phyloP scores from a whole-genome alignment of 2,329 filamentous ascomycete species.

The Lomentospora prolificans region DNA sequence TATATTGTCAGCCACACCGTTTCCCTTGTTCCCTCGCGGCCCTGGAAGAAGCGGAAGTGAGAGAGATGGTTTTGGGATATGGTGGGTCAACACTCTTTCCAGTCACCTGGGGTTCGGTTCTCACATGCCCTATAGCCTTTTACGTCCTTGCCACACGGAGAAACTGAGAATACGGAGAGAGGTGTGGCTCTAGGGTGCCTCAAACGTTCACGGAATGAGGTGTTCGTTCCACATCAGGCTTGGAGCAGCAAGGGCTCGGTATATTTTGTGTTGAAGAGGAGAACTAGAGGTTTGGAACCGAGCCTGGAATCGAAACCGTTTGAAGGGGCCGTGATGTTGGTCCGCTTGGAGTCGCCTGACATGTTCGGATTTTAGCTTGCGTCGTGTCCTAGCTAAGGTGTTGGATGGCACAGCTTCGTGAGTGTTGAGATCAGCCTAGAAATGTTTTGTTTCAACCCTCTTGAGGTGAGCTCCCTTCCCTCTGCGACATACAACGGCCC shows the following conservation, averaged over 20 bases:
- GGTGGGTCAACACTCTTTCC: background rate
- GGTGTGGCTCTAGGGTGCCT: background rate
- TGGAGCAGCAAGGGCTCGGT: background rate
- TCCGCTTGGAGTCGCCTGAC: too few relatives aligned
- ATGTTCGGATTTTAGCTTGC: background rate
- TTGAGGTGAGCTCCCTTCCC: background rate
- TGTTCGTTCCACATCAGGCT: background rate
- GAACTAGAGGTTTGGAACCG: background rate
- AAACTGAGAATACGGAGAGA: too few relatives aligned
- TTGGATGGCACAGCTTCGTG: background rate
- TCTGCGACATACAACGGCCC: background rate
- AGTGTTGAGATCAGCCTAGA: background rate
- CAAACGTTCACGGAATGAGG: background rate
- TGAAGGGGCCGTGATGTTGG: too few relatives aligned
- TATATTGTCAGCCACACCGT: background rate
- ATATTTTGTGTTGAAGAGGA: background rate
- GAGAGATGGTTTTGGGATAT: background rate
- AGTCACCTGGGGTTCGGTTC: background rate
- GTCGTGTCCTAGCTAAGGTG: background rate
- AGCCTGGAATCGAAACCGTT: too few relatives aligned
- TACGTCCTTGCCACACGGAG: background rate
- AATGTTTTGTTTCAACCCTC: background rate
- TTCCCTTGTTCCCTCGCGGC: background rate
- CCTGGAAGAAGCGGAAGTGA: background rate
- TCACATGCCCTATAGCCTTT: background rate